phyloP scores from a whole-genome alignment of 331 rosid genomes.

The Pyracantha coccinea region DNA sequence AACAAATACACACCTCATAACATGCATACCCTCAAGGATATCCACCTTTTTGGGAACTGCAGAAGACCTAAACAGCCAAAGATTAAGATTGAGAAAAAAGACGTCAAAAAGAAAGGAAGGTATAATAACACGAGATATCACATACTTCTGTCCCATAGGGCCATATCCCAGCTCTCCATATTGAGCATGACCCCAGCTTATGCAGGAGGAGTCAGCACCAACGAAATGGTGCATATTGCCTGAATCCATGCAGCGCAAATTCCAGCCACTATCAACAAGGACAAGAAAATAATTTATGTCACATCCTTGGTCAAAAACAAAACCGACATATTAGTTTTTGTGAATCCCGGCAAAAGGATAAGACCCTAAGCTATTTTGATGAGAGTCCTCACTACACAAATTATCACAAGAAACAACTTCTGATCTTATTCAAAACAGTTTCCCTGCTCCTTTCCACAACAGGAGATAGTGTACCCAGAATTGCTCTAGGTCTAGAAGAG shows the following conservation, averaged over 20 bases:
- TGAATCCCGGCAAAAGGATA: not conserved
- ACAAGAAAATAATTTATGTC: conserved; percentile 7
- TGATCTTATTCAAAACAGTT: not conserved
- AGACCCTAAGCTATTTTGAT: not conserved
- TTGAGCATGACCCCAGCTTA: conserved; percentile 99
- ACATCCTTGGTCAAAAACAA: not conserved
- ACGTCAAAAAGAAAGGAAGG: not conserved
- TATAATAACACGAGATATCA: not conserved
- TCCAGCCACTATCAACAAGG: conserved; percentile 70
- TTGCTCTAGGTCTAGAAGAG: not conserved
- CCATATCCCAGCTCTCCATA: conserved; percentile 99
- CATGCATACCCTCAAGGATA: conserved; percentile 90
- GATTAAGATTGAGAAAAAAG: not conserved
- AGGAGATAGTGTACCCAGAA: not conserved
- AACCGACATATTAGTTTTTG: not conserved
- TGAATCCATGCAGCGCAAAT: conserved; percentile 97
- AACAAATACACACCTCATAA: conserved; percentile 48
- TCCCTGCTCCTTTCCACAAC: not conserved
- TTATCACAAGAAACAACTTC: not conserved
- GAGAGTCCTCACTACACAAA: not conserved
- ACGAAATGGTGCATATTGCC: conserved; percentile 96
- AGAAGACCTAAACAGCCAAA: conserved; percentile 55
- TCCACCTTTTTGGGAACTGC: conserved; percentile 94
- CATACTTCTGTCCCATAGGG: conserved; percentile 91
- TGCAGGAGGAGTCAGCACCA: conserved; percentile 96